Evolutionary conservation across 164 flowering plant genomes (phyloP).

Genomic region (Santalum album): DNA sequence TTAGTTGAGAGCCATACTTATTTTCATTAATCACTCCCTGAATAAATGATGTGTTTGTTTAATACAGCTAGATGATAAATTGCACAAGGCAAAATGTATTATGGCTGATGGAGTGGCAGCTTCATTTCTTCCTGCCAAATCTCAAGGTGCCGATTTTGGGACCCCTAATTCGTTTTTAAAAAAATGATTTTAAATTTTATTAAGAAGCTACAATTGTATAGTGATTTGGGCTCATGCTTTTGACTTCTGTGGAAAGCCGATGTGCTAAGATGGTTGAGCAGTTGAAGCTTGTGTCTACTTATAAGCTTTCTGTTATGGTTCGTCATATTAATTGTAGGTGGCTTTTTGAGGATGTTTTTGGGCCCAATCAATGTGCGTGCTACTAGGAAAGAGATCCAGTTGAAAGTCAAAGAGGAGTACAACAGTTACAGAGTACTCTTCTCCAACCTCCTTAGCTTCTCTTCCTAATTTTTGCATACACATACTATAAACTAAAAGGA

Average conservation of each 20-base stretch:
- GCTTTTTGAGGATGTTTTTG: conserved; percentile 77
- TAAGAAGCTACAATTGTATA: too few species aligned
- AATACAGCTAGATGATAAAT: conserved; percentile 36
- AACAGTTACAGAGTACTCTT: conserved; percentile 70
- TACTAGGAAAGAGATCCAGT: conserved; percentile 65
- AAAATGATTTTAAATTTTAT: too few species aligned
- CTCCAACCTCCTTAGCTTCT: neutral
- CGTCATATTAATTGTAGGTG: conserved; percentile 29
- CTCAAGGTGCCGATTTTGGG: conserved; percentile 21
- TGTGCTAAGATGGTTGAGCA: neutral
- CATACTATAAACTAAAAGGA: too few species aligned
- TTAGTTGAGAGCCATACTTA: neutral
- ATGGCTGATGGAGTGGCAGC: conserved; percentile 41
- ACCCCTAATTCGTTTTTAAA: too few species aligned
- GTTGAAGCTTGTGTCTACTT: neutral
- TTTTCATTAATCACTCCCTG: neutral
- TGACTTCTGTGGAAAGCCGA: too few species aligned
- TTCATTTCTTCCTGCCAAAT: conserved; percentile 34
- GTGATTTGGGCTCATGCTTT: too few species aligned
- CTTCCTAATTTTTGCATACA: neutral
- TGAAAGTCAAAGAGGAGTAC: conserved; percentile 95
- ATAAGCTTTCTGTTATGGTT: neutral
- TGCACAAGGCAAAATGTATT: conserved; percentile 29
- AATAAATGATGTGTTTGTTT: neutral
- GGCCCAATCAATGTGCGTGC: conserved; percentile 96